Base-by-base conservation (phyloP, 371 early-diverging fungal genomes). In the Mortierella sp. region DNA sequence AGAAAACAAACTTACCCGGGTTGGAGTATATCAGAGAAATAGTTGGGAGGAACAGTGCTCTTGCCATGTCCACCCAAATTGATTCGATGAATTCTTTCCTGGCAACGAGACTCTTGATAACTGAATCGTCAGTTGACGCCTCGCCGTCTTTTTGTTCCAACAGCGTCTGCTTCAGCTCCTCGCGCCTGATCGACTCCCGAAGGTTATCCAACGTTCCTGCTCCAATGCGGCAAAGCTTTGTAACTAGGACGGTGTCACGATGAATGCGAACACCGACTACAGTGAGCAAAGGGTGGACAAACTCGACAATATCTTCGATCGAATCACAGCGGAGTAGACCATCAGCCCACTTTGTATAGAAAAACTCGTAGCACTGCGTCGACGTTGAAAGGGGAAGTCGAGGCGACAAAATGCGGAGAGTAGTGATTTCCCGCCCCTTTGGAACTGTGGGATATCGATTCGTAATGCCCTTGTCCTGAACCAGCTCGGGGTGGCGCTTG, bases 31-130 rank as follows among this genome's bases (percentile, higher is more conserved):
- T 90, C 51, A 94, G 90, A 0, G 96, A 94, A 10, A 95, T 87
- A 0, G 96, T 92, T 1, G 98, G 97, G 18, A 97, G 82, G 7
- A 97, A 85, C 80, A 93, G 91, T 48, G 93, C 88, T 10, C 96
- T 90, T 6, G 94, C 77, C 87, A 96, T 91, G 24, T 90, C 90
- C 4, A 94, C 71, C 91, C 96, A 96, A 6, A 56, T 49, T 12
- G 74, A n/a, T 41, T 80, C 81, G 7, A 78, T 41, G 4, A 35
- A 41, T 1, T 55, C 35, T 35, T 55, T 74, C 68, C 75, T 76
- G 14, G 65, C 48, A 12, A 55, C 71, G 12, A 76, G 63, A 7
- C 38, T 55, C 12, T 27, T 41, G 16, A 75, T 10, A 5, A 41
- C 16, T 3, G 71, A 29, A 2, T 46, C 54, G 1, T 54, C 54